Percentiles rank a stretch among this genome's conserved stretches.
These are phyloP conservation scores for Metschnikowia picachoensis DNA, from an alignment of 805 yeast species.

Conservation along the genomic window DNA sequence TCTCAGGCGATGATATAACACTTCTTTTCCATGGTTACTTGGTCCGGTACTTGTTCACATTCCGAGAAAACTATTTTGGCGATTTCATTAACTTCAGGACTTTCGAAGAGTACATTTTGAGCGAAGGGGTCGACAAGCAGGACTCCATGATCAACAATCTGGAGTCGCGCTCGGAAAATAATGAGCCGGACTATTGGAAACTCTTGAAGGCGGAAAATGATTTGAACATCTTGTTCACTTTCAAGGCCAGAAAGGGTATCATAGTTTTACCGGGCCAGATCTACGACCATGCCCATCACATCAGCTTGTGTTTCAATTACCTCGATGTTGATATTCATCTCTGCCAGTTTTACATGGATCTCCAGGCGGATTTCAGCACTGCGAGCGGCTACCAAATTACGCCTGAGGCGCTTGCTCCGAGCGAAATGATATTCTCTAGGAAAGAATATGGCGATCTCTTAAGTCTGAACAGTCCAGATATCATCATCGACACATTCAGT, in stretches of 20 bases:
- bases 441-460: slow-evolving; percentile 19
- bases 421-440: slow-evolving; percentile 25
- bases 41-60: slow-evolving; percentile 65
- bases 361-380: slow-evolving; percentile 72
- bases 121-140: slow-evolving; percentile 1
- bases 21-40: slow-evolving; percentile 77
- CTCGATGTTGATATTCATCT: slow-evolving; percentile 80
- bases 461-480: slow-evolving; percentile 31
- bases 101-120: slow-evolving; percentile 66
- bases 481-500: slow-evolving; percentile 54
- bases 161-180: background rate
- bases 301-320: slow-evolving; percentile 59
- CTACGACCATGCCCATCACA: slow-evolving; percentile 59
- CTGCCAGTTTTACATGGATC: slow-evolving; percentile 89
- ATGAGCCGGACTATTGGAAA: slow-evolving; percentile 31
- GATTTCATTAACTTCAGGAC: slow-evolving; percentile 80
- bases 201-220: slow-evolving; percentile 60
- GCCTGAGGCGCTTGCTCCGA: slow-evolving; percentile 17
- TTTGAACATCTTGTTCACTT: slow-evolving; percentile 69
- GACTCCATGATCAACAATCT: slow-evolving; percentile 2
- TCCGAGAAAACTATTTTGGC: slow-evolving; percentile 89
- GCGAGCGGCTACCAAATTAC: slow-evolving; percentile 27
- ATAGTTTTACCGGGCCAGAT: slow-evolving; percentile 69
- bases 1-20: slow-evolving; percentile 63
- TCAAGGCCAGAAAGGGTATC: slow-evolving; percentile 67